Evolutionary conservation across 2,329 filamentous ascomycete genomes (phyloP).

Genomic region (Cercospora janseana): DNA sequence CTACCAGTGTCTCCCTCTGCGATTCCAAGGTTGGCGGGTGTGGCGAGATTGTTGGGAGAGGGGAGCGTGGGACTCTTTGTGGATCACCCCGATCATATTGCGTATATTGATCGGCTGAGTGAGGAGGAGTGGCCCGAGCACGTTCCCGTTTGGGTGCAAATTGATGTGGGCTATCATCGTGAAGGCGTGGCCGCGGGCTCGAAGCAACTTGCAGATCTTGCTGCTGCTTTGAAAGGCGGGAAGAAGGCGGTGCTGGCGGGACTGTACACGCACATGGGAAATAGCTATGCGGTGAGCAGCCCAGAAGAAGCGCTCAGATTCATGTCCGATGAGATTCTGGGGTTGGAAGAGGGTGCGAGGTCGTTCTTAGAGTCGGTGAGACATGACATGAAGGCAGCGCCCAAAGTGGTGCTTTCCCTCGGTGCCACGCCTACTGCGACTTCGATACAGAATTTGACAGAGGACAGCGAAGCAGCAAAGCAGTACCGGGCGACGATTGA

Average conservation of each 20-base stretch:
- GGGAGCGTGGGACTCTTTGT: slow-evolving; percentile 63
- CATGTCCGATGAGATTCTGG: slow-evolving; percentile 60
- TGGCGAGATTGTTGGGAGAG: slow-evolving; percentile 58
- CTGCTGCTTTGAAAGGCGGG: slow-evolving; percentile 51
- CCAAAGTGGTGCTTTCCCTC: slow-evolving; percentile 60
- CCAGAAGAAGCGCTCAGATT: slow-evolving; percentile 59
- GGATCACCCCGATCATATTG: slow-evolving; percentile 64
- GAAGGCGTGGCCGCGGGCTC: slow-evolving; percentile 62
- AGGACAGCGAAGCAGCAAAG: slow-evolving; percentile 39
- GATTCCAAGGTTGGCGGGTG: slow-evolving; percentile 57
- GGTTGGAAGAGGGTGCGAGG: slow-evolving; percentile 50
- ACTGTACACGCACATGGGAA: slow-evolving; percentile 70
- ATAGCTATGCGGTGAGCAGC: slow-evolving; percentile 62
- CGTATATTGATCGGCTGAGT: slow-evolving; percentile 48
- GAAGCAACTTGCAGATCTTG: slow-evolving; percentile 46
- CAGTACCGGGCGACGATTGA: slow-evolving; percentile 38
- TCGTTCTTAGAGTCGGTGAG: slow-evolving; percentile 32
- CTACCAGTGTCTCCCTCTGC: slow-evolving; percentile 65
- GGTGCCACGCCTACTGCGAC: slow-evolving; percentile 75
- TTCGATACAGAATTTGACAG: slow-evolving; percentile 60
- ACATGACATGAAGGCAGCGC: slow-evolving; percentile 13
- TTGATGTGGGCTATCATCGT: slow-evolving; percentile 70
- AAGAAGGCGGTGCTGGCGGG: slow-evolving; percentile 54
- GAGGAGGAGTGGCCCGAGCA: slow-evolving; percentile 45
- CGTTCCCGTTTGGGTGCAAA: slow-evolving; percentile 66